Percentiles rank a stretch among this genome's conserved stretches.
Evolutionary conservation across 768 basidiomycete genomes (phyloP).

Genomic region (Tylopilus felleus): DNA sequence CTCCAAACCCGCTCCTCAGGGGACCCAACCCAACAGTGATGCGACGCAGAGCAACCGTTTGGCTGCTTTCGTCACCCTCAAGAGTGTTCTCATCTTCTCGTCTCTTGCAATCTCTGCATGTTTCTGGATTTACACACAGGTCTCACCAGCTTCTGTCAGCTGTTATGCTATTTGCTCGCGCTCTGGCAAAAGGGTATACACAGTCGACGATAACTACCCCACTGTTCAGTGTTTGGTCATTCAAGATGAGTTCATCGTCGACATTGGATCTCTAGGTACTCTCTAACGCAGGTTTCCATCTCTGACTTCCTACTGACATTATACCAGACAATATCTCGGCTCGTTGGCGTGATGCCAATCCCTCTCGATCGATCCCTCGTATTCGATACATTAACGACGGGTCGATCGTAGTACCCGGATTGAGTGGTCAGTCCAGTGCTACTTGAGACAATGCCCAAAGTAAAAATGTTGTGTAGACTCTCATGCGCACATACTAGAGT

Average conservation of each 20-base stretch:
- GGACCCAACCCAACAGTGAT: background rate
- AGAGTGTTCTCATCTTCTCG: background rate
- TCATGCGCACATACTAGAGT: background rate
- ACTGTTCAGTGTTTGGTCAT: no score
- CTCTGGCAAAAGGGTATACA: no score
- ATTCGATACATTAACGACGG: no score
- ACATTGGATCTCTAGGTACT: no score
- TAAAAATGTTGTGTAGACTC: background rate
- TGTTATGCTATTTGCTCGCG: no score
- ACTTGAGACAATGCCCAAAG: background rate
- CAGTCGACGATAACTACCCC: no score
- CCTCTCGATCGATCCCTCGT: background rate
- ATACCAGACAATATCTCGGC: no score
- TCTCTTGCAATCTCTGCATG: conserved; percentile 7
- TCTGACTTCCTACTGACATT: no score
- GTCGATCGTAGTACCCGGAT: background rate
- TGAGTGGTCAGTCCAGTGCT: background rate
- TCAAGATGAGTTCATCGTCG: no score
- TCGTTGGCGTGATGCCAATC: background rate
- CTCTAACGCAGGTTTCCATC: no score
- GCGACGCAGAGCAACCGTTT: no score
- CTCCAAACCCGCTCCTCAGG: background rate
- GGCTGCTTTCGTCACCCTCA: no score
- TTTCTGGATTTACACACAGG: conserved; percentile 6
- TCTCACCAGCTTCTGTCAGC: background rate